Evolutionary conservation across 2,329 filamentous ascomycete genomes (phyloP).

Genomic region (Aspergillus pseudotamarii): DNA sequence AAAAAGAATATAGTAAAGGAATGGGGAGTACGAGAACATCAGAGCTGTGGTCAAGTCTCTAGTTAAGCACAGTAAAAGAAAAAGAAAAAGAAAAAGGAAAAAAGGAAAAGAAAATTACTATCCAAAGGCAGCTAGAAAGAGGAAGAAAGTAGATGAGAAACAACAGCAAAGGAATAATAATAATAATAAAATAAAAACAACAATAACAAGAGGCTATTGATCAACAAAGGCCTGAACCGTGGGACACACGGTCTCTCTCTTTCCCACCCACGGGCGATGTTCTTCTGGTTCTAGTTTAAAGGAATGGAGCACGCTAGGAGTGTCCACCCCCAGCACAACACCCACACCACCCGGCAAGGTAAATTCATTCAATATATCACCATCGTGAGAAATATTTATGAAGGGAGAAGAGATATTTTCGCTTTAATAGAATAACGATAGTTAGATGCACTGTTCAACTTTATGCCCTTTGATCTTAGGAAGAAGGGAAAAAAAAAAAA

Average conservation of each 20-base stretch:
- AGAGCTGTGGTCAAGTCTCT: neutral
- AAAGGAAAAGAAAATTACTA: neutral
- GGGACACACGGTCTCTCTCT: slow-evolving; percentile 20
- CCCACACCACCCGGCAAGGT: slow-evolving; percentile 2
- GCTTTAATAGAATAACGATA: neutral
- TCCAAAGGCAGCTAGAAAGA: slow-evolving; percentile 2
- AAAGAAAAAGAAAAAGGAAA: neutral
- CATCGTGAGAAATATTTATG: neutral
- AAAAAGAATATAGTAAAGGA: slow-evolving; percentile 16
- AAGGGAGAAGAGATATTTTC: neutral
- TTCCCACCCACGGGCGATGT: slow-evolving; percentile 17
- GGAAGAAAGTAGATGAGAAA: slow-evolving; percentile 14
- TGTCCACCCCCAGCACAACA: slow-evolving; percentile 13
- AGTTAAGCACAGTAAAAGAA: neutral
- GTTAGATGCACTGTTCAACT: neutral
- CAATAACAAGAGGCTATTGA: slow-evolving; percentile 18
- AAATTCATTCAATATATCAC: neutral
- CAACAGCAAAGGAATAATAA: slow-evolving; percentile 20
- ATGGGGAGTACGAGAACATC: slow-evolving; percentile 13
- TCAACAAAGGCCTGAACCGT: slow-evolving; percentile 22
- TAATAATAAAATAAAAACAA: slow-evolving; percentile 19
- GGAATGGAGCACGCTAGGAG: slow-evolving; percentile 26
- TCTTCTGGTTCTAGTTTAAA: slow-evolving; percentile 22
- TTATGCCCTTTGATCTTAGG: neutral
- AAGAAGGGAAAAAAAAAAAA: too few relatives aligned